These are phyloP conservation scores for Spongispora temasekensis DNA, from an alignment of 1,284 basidiomycete genomes.

Conservation along the genomic window DNA sequence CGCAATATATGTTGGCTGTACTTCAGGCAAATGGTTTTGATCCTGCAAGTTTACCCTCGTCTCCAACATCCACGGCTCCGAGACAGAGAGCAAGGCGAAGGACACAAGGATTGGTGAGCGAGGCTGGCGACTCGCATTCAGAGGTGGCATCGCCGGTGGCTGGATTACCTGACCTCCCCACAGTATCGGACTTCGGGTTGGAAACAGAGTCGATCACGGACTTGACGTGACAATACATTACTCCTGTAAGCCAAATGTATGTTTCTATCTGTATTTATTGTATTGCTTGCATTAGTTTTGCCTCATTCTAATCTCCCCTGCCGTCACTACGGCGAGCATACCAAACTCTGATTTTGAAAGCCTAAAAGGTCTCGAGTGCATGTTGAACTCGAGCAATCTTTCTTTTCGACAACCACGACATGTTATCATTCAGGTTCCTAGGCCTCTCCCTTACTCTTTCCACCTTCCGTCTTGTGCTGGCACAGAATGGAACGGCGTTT, in stretches of 20 bases:
- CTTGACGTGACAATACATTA: conserved; percentile 25
- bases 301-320: conserved; percentile 14
- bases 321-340: conserved; percentile 15
- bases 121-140: conserved; percentile 36
- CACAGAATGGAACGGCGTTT: conserved; percentile 43
- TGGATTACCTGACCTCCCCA: conserved; percentile 40
- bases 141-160: conserved; percentile 38
- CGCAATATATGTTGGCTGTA: conserved; percentile 72
- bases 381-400: not conserved
- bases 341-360: conserved; percentile 26
- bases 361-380: not conserved
- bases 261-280: conserved; percentile 31
- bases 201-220: conserved; percentile 29
- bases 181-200: conserved; percentile 29
- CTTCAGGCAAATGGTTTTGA: conserved; percentile 63
- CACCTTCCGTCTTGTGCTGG: conserved; percentile 37
- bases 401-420: conserved; percentile 7
- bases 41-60: conserved; percentile 30
- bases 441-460: conserved; percentile 41
- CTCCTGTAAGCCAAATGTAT: conserved; percentile 25
- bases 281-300: conserved; percentile 34
- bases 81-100: conserved; percentile 32
- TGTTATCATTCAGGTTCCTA: conserved; percentile 24
- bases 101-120: conserved; percentile 23
- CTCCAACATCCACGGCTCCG: conserved; percentile 31